These are phyloP conservation scores for Casaregolazyma suthepensis DNA, from an alignment of 1,139 yeast genomes.

Conservation along the genomic window DNA sequence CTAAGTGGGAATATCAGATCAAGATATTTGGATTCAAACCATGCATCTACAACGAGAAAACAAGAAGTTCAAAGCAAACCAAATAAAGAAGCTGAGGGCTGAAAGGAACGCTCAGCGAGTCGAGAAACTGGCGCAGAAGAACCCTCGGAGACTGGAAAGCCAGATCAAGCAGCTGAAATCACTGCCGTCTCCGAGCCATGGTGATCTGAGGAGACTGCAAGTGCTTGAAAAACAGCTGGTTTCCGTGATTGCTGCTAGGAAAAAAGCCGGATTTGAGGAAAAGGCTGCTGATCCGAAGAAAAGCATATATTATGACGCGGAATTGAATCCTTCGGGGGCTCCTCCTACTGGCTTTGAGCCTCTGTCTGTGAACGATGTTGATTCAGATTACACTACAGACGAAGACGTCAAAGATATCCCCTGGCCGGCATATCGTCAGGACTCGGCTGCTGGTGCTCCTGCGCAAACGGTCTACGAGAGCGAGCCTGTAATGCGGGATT, in stretches of 20 bases:
- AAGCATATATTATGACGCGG: constrained; percentile 27
- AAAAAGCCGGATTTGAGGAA: constrained; percentile 22
- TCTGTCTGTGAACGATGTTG: constrained; percentile 16
- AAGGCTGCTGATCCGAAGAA: constrained; percentile 14
- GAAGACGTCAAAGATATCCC: constrained; percentile 22
- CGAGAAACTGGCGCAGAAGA: constrained; percentile 19
- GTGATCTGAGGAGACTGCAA: constrained; percentile 19
- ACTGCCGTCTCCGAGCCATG: constrained; percentile 5
- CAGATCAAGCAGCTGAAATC: constrained; percentile 21
- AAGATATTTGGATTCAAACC: background rate
- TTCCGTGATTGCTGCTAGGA: constrained; percentile 21
- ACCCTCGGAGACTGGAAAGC: constrained; percentile 18
- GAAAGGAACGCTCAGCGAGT: constrained; percentile 19
- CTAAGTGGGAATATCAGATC: background rate
- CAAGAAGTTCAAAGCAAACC: constrained; percentile 27
- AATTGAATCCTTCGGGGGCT: constrained; percentile 24
- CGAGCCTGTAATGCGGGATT: constrained; percentile 23
- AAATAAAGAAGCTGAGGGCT: constrained; percentile 27
- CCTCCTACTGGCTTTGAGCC: constrained; percentile 24
- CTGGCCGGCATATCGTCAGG: constrained; percentile 16
- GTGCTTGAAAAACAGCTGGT: constrained; percentile 19
- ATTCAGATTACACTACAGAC: constrained; percentile 18
- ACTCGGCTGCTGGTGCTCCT: constrained; percentile 12
- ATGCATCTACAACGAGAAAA: constrained; percentile 24
- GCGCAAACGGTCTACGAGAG: constrained; percentile 23